A percentile compares a stretch with the other conserved stretches of the same genome.
phyloP scores from a whole-genome alignment of 2,329 filamentous ascomycete genomes.

The Aspergillus brasiliensis region DNA sequence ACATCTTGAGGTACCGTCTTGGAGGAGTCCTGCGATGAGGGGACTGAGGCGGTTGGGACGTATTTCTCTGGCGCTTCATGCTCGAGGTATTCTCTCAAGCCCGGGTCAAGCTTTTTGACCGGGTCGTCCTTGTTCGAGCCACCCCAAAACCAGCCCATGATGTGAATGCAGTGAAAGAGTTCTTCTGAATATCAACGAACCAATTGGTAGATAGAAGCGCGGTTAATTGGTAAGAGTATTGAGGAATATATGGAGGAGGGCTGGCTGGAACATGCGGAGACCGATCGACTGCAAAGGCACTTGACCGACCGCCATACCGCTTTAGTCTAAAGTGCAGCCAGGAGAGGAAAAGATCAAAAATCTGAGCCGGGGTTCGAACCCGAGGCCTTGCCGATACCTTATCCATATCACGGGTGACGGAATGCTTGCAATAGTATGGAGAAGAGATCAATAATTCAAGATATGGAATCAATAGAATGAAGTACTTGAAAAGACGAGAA shows the following conservation, averaged over 20 bases:
- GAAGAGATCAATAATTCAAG: too few relatives aligned
- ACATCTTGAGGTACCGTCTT: constrained; percentile 19
- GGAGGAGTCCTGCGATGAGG: constrained; percentile 21
- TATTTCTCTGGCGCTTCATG: constrained; percentile 78
- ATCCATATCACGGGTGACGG: too few relatives aligned
- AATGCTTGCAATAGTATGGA: too few relatives aligned
- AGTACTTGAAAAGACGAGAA: too few relatives aligned
- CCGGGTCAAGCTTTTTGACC: constrained; percentile 75
- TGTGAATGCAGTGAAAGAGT: constrained; percentile 27
- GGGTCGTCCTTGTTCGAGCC: constrained; percentile 61
- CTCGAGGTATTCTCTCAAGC: constrained; percentile 80
- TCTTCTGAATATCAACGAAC: constrained; percentile 10
- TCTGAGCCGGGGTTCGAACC: background rate
- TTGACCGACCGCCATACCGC: constrained; percentile 23
- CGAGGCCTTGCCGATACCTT: background rate
- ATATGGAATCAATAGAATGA: too few relatives aligned
- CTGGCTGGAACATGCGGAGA: constrained; percentile 15
- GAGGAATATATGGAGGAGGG: background rate
- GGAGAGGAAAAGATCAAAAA: background rate
- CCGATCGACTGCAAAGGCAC: constrained; percentile 10
- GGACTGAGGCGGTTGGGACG: constrained; percentile 38
- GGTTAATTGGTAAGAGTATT: background rate
- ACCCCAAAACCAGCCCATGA: constrained; percentile 66
- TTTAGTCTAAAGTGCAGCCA: constrained; percentile 14
- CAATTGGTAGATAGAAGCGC: background rate